Evolutionary conservation across 2,329 filamentous ascomycete species (phyloP).

Genomic region (Colletotrichum horii): DNA sequence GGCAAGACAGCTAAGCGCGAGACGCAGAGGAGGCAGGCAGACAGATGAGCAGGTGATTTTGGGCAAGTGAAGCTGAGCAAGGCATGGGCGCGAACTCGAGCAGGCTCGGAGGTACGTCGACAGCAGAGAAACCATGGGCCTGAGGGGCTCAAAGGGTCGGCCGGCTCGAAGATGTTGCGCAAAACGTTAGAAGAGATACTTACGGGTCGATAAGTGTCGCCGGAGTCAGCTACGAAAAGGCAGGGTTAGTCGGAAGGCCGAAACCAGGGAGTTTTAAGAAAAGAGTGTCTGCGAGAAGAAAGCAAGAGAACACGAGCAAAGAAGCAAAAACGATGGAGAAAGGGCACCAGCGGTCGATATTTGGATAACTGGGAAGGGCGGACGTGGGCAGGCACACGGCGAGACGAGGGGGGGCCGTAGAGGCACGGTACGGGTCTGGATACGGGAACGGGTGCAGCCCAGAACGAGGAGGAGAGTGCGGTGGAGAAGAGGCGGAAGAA

Average conservation of each 20-base stretch:
- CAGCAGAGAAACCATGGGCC: neutral
- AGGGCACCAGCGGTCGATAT: slow-evolving; percentile 22
- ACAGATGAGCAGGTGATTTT: neutral
- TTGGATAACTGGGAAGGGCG: slow-evolving; percentile 15
- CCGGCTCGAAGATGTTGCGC: neutral
- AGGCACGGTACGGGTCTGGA: slow-evolving; percentile 32
- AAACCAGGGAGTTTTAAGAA: slow-evolving; percentile 27
- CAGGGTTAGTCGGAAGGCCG: slow-evolving; percentile 42
- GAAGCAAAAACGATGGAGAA: slow-evolving; percentile 28
- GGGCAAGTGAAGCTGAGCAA: neutral
- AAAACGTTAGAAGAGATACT: slow-evolving; percentile 36
- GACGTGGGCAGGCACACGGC: slow-evolving; percentile 29
- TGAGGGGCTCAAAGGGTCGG: neutral
- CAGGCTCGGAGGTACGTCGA: neutral
- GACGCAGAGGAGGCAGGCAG: neutral
- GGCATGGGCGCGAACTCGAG: neutral
- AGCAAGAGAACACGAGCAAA: slow-evolving; percentile 22
- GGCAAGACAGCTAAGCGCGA: neutral
- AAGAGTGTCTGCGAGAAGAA: slow-evolving; percentile 1
- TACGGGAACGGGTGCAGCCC: slow-evolving; percentile 34
- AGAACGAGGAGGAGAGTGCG: slow-evolving; percentile 27
- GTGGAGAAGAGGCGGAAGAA: slow-evolving; percentile 50
- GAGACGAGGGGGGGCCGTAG: slow-evolving; percentile 36
- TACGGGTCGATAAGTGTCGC: slow-evolving; percentile 67
- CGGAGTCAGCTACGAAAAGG: slow-evolving; percentile 56